Evolutionary conservation across 306 rosid species (phyloP).

Genomic region (Cicer pinnatifidum): DNA sequence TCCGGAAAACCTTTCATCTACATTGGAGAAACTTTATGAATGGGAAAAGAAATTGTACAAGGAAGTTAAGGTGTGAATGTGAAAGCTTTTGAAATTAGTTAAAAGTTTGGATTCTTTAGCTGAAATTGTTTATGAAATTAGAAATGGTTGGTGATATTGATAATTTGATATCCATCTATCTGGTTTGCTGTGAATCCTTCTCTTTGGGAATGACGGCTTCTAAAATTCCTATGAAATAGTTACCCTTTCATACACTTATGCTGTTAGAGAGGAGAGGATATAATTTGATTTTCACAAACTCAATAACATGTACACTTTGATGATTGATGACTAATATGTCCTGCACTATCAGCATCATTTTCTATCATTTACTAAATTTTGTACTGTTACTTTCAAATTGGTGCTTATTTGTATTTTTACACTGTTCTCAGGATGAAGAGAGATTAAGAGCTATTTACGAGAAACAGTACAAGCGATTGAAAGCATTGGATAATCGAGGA

Average conservation of each 20-base stretch:
- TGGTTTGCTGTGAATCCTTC: conserved; percentile 25
- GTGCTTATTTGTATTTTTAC: conserved; percentile 38
- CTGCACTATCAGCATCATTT: conserved; percentile 21
- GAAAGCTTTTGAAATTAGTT: conserved; percentile 13
- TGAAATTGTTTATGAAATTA: conserved; percentile 31
- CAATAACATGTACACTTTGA: conserved; percentile 20
- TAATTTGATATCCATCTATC: conserved; percentile 29
- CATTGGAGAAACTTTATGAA: conserved; percentile 83
- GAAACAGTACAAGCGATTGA: conserved; percentile 80
- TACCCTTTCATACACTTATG: conserved; percentile 5
- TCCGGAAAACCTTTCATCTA: conserved; percentile 76
- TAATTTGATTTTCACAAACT: conserved; percentile 18
- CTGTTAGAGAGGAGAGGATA: conserved; percentile 25
- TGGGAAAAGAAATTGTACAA: conserved; percentile 95
- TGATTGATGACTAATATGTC: conserved; percentile 35
- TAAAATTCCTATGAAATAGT: neutral
- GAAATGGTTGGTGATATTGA: conserved; percentile 10
- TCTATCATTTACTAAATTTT: conserved; percentile 5
- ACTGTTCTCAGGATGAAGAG: conserved; percentile 83
- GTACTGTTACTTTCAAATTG: conserved; percentile 29
- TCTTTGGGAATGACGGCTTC: conserved; percentile 6
- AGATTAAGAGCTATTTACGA: conserved; percentile 77
- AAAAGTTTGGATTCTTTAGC: conserved; percentile 5
- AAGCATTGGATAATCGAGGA: conserved; percentile 77
- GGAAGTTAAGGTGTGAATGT: conserved; percentile 83